Evolutionary conservation across 2,329 filamentous ascomycete genomes (phyloP), one percentile per base, ranked within the genome.

Genomic region (Diplodia corticola): DNA sequence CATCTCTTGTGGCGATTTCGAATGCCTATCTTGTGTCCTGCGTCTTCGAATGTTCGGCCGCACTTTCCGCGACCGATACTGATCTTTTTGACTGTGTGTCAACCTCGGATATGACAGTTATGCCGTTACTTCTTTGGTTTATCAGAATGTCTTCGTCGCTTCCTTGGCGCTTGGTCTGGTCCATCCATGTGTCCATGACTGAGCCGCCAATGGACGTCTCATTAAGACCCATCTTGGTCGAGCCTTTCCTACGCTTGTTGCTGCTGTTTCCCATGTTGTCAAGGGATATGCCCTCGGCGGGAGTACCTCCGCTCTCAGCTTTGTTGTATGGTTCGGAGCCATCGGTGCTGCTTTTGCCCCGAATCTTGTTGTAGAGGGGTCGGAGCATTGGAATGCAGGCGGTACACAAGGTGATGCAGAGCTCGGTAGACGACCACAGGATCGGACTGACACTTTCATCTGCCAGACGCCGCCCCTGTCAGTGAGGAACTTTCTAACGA

Each of bases 371-470:
- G 9, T 20, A 85, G 68, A 81, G 77, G 13, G 73, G 74, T 2
- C 73, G 73, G 0, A 76, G 70, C 30, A 74, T 71, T 5, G 84
- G 85, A 70, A 85, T 85, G 74, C 86, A 84, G 67, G 82, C 83
- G 30, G 80, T 84, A 13, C 78, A 81, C 44, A 83, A 80, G 12
- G 80, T 82, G 57, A 83, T 85, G 64, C 80, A 79, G 63, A 82
- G 71, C 69, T 81, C 73, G n/a, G 73, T 75, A 6, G 71, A 71
- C 5, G 73, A 75, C 73, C 73, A 76, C 6, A 76, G 68, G 17
- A 75, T 71, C 69, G 73, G 74, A 40, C 70, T 71, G 2, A 73
- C 67, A 9, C 73, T 75, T 59, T 75, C 73, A 67, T 75, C 49
- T 64, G 17, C 20, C 12, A 5, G 4, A 28, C 20, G 33, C 13